Evolutionary conservation across 768 basidiomycete genomes (phyloP), one percentile per base, ranked within the genome.

Genomic region (Porphyrellus cyaneotinctus): DNA sequence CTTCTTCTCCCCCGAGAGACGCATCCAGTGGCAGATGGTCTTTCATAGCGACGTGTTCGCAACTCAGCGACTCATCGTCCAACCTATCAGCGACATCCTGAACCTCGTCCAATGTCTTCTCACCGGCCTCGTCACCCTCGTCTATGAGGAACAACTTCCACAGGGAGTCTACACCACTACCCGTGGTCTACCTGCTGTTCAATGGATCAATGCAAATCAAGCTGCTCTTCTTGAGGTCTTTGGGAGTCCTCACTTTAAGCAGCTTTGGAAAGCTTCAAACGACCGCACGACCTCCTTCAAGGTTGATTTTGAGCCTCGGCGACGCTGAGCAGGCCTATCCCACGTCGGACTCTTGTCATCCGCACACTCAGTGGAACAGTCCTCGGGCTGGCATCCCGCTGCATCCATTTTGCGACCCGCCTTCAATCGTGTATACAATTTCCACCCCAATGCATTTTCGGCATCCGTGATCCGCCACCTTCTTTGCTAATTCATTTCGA

Each of bases 21-120:
- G 87, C 54, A 80, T 91, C 42, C 88, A 91, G 66, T 92, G 90
- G 89, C 82, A 91, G 67, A 90, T 91, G 88, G 87, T 90, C 61
- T 92, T 92, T 65, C 88, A 86, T 66, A 82, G 80, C 62, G 85
- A 86, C 69, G 81, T 83, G 46, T 87, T 87, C 70, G 84, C 84
- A 62, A 83, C 81, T 26, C 78, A 85, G 51, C 76, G 85, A 31
- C 83, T 84, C 67, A 79, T 83, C 58, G 80, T 82, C 50, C 78
- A 80, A 28, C 85, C 85, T 43, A 79, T 87, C 66, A 81, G 78
- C 69, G 85, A 87, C 67, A 83, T 87, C 59, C 74, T 87, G 53
- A 78, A 77, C 65, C 76, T 87, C 52, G 66, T 87, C 36, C 85
- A 87, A 63, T 87, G 85, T 61, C 81, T 87, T 37, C 78, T 87